These are phyloP conservation scores for Psilocybe sp. DNA, from an alignment of 768 basidiomycete species.

Conservation along the genomic window DNA sequence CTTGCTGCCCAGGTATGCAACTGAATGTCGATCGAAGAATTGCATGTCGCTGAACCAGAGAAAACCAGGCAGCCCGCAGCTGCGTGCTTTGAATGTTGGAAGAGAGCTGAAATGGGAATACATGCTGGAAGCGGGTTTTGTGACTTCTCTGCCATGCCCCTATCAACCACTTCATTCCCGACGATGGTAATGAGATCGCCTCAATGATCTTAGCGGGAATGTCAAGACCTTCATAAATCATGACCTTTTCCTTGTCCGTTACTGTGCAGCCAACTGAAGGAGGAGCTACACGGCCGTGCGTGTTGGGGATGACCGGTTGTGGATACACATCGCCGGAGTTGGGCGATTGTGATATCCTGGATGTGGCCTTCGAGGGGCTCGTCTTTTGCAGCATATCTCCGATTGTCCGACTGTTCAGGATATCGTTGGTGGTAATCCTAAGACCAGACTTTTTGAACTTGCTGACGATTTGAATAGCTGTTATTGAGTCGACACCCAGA, in stretches of 20 bases:
- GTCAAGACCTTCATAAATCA: constrained; percentile 18
- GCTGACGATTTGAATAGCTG: constrained; percentile 41
- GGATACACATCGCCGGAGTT: too few relatives aligned
- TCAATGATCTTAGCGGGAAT: constrained; percentile 16
- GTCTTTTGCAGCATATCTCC: constrained; percentile 24
- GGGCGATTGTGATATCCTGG: too few relatives aligned
- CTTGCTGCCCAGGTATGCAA: constrained; percentile 18
- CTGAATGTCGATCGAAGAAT: constrained; percentile 44
- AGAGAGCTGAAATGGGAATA: constrained; percentile 37
- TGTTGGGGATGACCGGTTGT: not conserved
- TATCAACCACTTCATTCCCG: constrained; percentile 35
- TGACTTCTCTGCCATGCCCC: constrained; percentile 42
- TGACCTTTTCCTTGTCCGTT: constrained; percentile 14
- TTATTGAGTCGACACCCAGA: constrained; percentile 49
- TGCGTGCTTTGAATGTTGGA: constrained; percentile 22
- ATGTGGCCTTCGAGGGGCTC: not conserved
- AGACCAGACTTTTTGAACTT: constrained; percentile 37
- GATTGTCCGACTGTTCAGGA: constrained; percentile 38
- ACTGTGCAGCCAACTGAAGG: constrained; percentile 3
- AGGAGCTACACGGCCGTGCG: not conserved
- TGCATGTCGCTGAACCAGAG: constrained; percentile 30
- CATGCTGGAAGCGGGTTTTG: constrained; percentile 40
- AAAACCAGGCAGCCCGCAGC: constrained; percentile 34
- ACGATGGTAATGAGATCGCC: constrained; percentile 19
- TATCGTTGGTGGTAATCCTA: constrained; percentile 30